Evolutionary conservation across 1,284 basidiomycete genomes (phyloP), one percentile per base, ranked within the genome.

Genomic region (Rhodotorula sp.): DNA sequence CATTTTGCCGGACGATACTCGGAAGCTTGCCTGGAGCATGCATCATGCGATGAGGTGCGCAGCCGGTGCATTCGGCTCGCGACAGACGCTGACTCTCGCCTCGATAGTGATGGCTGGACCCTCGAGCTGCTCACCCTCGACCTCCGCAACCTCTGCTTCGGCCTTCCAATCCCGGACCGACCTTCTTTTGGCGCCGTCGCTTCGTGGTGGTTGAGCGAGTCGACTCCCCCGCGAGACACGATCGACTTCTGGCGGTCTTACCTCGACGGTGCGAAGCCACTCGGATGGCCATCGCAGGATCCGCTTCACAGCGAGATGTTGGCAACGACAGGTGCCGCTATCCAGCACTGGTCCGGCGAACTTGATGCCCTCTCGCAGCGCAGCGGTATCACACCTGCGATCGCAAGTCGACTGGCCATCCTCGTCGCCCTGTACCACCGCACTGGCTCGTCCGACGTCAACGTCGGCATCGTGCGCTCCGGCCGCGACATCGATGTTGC

Each of bases 111-210:
- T 48, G 76, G 76, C 27, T 77, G 75, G 75, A 76, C 76, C 3
- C 67, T 77, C 47, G 76, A 77, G 53, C 70, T 77, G 10, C 61
- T 77, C 46, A 71, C 74, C 20, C 62, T 68, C 53, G 76, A 76
- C 63, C 72, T 77, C 8, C 65, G 73, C 19, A 62, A 63, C 30
- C 62, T 72, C 22, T 74, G 70, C 66, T 72, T 72, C 61, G 39
- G 34, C 1, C 62, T 72, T 32, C 22, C 51, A 5, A 36, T 71
- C 4, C 55, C 59, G 3, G 4, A 46, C 1, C 73, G 73, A 10
- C 73, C 71, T 2, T 56, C 68, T 2, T 74, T 74, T 57, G 53
- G 56, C 36, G 51, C 64, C 22, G 60, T 75, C 58, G 76, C 75
- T 22, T 29, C 61, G 6, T 74, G 74, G 69, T 76, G 73, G 74